Evolutionary conservation across 2,329 filamentous ascomycete genomes (phyloP).

Genomic region (Alternaria postmessia): DNA sequence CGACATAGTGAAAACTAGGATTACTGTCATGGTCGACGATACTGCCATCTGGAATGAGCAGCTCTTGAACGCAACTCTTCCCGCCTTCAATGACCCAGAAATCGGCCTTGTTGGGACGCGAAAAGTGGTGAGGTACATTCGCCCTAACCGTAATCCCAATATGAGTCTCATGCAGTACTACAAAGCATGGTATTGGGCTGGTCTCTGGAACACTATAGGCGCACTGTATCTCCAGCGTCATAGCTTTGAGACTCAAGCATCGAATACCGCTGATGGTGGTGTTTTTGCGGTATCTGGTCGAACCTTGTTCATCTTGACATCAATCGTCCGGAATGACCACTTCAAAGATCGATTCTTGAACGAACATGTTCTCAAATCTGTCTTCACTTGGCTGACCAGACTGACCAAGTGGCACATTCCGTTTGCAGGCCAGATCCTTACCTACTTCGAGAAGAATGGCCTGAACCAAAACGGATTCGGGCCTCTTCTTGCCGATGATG

Average conservation of each 20-base stretch:
- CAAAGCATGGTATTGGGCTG: conserved; percentile 16
- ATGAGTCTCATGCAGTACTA: conserved; percentile 5
- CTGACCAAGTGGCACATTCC: neutral
- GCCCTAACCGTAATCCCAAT: neutral
- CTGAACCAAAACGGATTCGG: conserved; percentile 15
- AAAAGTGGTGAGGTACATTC: conserved; percentile 32
- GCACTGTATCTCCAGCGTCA: conserved; percentile 43
- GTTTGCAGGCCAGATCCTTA: neutral
- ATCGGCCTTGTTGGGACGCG: conserved; percentile 36
- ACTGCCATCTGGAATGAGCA: conserved; percentile 28
- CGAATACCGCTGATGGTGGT: conserved; percentile 43
- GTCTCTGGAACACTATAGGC: conserved; percentile 36
- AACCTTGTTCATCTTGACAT: conserved; percentile 33
- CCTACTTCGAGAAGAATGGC: neutral
- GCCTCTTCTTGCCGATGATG: conserved; percentile 41
- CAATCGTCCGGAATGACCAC: conserved; percentile 27
- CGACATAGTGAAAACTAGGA: conserved; percentile 10
- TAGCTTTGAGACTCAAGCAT: conserved; percentile 45
- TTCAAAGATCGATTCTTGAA: conserved; percentile 34
- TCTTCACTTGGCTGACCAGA: neutral
- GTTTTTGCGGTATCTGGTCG: conserved; percentile 46
- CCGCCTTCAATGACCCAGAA: conserved; percentile 24
- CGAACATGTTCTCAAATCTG: conserved; percentile 19
- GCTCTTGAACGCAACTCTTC: conserved; percentile 24
- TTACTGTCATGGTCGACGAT: conserved; percentile 30